Evolutionary conservation across 495 filamentous ascomycete species (phyloP), one percentile per base, ranked within the genome.

Genomic region (Aspergillus baeticus): DNA sequence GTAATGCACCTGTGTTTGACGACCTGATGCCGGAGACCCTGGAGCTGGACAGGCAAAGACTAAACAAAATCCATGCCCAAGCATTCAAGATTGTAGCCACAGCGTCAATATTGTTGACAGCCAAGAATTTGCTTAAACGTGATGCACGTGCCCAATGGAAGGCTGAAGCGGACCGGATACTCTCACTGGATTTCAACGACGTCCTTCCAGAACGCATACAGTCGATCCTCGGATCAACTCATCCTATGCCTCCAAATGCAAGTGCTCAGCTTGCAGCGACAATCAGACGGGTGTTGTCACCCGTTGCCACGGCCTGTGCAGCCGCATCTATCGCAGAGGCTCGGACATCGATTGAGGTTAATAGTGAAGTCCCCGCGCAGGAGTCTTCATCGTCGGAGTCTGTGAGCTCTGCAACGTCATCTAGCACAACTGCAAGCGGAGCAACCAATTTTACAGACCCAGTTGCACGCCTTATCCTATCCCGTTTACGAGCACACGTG

Each of bases 91-190:
- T 94, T 59, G 83, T 92, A 20, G 89, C 90, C 17, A 83, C 91
- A 7, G 89, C 90, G 15, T 81, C 85, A 18, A 92, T 98, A 51
- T 78, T 96, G 6, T 70, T 98, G 31, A 95, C 95, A 1, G 91
- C 89, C 61, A 98, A 98, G 77, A 98, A 96, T 65, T 78, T 97
- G 10, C 85, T 98, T 42, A 96, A 95, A 71, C 87, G 94, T 18
- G 93, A 98, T 69, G 88, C 92, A 17, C 87, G 94, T 29, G 84
- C 82, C 2, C 88, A 90, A 44, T 98, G 95, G 95, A 92, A 89
- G 70, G 77, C 80, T 10, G 91, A 98, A 63, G 90, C 92, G 0
- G 81, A 85, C 33, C 85, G 92, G 5, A 86, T 97, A 57, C 75
- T 87, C 46, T 77, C 76, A 3, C 66, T 83, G 38, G 76, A 84